Base-by-base conservation (phyloP, 352 stramenopile species). In the Pythium plurisporium region DNA sequence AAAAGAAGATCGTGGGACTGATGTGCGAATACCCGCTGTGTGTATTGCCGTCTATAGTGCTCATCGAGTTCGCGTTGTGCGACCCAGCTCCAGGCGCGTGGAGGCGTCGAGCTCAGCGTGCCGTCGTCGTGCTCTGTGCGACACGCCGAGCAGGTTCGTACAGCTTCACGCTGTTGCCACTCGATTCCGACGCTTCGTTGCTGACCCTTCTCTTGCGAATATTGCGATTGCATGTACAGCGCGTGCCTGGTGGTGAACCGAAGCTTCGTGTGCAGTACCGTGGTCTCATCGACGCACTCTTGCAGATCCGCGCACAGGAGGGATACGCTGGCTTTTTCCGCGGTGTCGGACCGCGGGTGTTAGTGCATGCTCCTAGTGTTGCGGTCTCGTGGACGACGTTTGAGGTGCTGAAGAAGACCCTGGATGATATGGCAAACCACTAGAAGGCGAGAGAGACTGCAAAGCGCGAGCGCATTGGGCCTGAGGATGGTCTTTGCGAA, bases 351-450 rank as follows among this genome's bases (percentile, higher is more conserved):
- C 94, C 97, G 17, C 83, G 97, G 29, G 63, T 99, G 53, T 74
- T 98, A 55, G 90, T 98, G 19, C 95, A 99, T 57, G 95, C 97
- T 30, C 97, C 97, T 22, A 96, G 92, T 29, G 97, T 99, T 37
- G 97, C 97, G 7, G 97, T 99, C 56, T 98, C 91, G 36, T 99
- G 97, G 97, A 99, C 97, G 44, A 98, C 96, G 30, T 99, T 99
- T 80, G 97, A 99, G 91, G 83, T 94, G 75, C 86, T 94, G 73
- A 94, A 94, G 71, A 94, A 94, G 69, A 87, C 79, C 23, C 67
- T 94, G 29, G 79, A 89, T 47, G 58, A 67, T 37, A 74, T 81
- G 70, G 54, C 68, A 20, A 55, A 63, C 36, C 49, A 50, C 38
- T 41, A 46, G 15, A 34, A 41, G 38, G 11, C 30, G 8, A 54